phyloP scores from a whole-genome alignment of 1,139 yeast genomes.

The Suhomyces ambrosiae region DNA sequence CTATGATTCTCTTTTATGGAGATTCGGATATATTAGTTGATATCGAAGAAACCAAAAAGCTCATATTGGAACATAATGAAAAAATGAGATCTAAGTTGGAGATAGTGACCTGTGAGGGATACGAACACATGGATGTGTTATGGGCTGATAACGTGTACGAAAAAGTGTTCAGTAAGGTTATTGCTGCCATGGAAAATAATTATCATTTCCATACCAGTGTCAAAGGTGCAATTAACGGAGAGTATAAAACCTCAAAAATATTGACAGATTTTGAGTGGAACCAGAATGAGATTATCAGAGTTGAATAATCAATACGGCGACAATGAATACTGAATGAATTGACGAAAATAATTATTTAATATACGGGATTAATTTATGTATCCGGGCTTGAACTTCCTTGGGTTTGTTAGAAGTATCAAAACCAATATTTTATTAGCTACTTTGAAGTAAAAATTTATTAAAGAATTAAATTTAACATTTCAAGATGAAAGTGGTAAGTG shows the following conservation, averaged over 20 bases:
- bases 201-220: neutral
- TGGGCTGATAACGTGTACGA: conserved; percentile 37
- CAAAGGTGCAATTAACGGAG: neutral
- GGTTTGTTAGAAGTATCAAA: no score
- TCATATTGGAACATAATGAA: conserved; percentile 29
- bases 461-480: no score
- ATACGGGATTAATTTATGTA: no score
- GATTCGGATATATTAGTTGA: conserved; percentile 47
- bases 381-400: no score
- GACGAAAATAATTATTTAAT: no score
- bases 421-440: no score
- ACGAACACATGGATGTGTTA: conserved; percentile 42
- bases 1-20: conserved; percentile 44
- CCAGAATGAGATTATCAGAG: no score
- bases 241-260: neutral
- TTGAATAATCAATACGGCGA: no score
- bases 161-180: conserved; percentile 25
- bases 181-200: conserved; percentile 9
- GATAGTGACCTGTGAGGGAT: conserved; percentile 27
- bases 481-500: no score
- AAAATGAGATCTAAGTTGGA: conserved; percentile 27
- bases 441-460: no score
- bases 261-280: neutral
- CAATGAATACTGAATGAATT: no score
- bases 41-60: conserved; percentile 32